Base-by-base conservation (phyloP, 129 eudicot genomes). In the Escallonia herrerae region DNA sequence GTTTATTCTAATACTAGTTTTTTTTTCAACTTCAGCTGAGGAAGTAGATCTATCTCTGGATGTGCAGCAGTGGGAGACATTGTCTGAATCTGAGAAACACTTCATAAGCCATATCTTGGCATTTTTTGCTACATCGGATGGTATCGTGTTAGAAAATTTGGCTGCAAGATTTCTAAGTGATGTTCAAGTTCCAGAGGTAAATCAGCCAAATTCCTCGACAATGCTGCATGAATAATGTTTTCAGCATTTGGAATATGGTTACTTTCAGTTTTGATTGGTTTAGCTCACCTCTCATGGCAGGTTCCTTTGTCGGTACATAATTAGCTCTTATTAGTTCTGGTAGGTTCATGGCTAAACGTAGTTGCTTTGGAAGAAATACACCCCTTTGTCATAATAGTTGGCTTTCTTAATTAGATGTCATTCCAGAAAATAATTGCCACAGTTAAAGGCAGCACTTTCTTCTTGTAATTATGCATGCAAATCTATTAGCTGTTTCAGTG, bases 121-220 rank as follows among this genome's bases (percentile, higher is more conserved):
- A 40, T 90, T 90, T 67, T 90, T 90, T 58, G 97, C 95, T 49
- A 83, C 95, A 49, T 90, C 97, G 63, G 97, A 90, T 76, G 97
- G 97, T 43, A 90, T 90, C 73, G 97, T 86, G 56, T 72, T 90
- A 75, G 91, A 90, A 79, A 90, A 90, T 53, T 63, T 90, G 55
- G 97, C 95, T 71, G 89, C 83, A 39, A 81, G 97, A 68, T 90
- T 90, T 67, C 40, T 90, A 39, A 81, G 79, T 41, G 95, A 90
- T 62, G 77, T 90, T 70, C 88, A 90, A 76, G 70, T 90, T 60
- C 76, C 95, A 3, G 95, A 90, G 90, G 96, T 85, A 14, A 71
- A 39, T 44, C 13, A 9, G 33, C 40, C 48, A 15, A 47, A n/a
- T 57, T 8, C 43, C 44, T 47, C 43, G 40, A 54, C 38, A 52